phyloP scores from a whole-genome alignment of 2,329 filamentous ascomycete genomes.

The Pseudocercospora macadamiae region DNA sequence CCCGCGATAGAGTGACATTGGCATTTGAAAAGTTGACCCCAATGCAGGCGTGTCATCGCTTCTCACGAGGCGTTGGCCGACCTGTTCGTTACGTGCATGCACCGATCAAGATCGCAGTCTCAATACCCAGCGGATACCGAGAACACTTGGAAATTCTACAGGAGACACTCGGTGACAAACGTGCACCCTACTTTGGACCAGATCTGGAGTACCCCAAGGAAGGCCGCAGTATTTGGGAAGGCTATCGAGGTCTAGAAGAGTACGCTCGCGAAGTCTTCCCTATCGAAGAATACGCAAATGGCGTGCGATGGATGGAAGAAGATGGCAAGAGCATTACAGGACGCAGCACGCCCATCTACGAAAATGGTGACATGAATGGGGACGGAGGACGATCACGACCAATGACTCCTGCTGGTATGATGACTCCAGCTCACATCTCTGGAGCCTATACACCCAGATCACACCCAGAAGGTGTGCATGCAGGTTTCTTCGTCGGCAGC shows the following conservation, averaged over 20 bases:
- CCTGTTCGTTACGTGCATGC: conserved; percentile 77
- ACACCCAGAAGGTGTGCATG: conserved; percentile 35
- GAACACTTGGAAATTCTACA: conserved; percentile 76
- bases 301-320: conserved; percentile 85
- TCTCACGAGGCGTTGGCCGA: conserved; percentile 75
- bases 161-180: conserved; percentile 60
- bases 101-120: conserved; percentile 81
- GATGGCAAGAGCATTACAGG: conserved; percentile 33
- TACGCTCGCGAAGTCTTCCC: conserved; percentile 94
- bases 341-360: conserved; percentile 25
- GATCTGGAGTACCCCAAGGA: conserved; percentile 67
- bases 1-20: conserved; percentile 69
- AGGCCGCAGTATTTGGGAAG: conserved; percentile 85
- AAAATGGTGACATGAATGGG: conserved; percentile 24
- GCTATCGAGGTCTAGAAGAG: conserved; percentile 85
- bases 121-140: conserved; percentile 84
- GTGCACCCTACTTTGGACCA: conserved; percentile 65
- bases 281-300: conserved; percentile 91
- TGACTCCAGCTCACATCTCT: conserved; percentile 32
- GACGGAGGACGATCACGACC: conserved; percentile 27
- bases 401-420: conserved; percentile 32
- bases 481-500: conserved; percentile 38
- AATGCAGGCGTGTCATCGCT: conserved; percentile 76
- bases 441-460: conserved; percentile 38
- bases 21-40: conserved; percentile 90